A percentile compares a stretch with the other conserved stretches of the same genome.
Conservation (phyloP, 2,329 filamentous ascomycete species). For the Xylariaceae sp. region DNA sequence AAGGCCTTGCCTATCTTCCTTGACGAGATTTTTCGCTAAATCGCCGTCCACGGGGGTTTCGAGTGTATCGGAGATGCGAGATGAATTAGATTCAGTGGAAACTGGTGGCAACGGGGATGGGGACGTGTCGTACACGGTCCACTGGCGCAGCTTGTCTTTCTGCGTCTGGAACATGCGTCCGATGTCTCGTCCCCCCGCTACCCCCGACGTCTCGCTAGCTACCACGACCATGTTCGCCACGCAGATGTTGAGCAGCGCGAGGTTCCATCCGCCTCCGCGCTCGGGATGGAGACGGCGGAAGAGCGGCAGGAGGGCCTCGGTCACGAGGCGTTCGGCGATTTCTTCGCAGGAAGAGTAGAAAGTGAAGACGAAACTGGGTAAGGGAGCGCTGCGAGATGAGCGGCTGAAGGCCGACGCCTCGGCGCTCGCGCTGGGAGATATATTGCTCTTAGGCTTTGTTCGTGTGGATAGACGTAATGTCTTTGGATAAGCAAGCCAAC, state of each 20-base stretch:
- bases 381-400: conserved; percentile 74
- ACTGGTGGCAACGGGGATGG: too few species aligned
- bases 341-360: conserved; percentile 51
- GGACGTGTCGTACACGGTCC: conserved; percentile 60
- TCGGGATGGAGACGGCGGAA: conserved; percentile 78
- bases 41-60: too few species aligned
- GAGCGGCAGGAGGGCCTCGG: conserved; percentile 71
- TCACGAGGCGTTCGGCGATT: conserved; percentile 71
- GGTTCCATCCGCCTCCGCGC: conserved; percentile 71
- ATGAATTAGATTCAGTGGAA: too few species aligned
- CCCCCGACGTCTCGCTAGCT: conserved; percentile 54
- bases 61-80: too few species aligned
- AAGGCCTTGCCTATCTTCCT: not conserved
- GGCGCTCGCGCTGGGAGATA: conserved; percentile 41
- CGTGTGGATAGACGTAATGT: conserved; percentile 83
- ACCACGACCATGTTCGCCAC: conserved; percentile 79
- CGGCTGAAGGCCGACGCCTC: conserved; percentile 60
- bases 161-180: conserved; percentile 81
- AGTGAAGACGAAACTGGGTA: conserved; percentile 78
- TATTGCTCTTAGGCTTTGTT: conserved; percentile 55
- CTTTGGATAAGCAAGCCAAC: conserved; percentile 81
- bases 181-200: conserved; percentile 79
- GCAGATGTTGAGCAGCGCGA: conserved; percentile 85
- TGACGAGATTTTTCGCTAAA: not conserved
- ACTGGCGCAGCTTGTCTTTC: conserved; percentile 71